Evolutionary conservation across 805 yeast species (phyloP).

Genomic region (Metschnikowia hibisci): DNA sequence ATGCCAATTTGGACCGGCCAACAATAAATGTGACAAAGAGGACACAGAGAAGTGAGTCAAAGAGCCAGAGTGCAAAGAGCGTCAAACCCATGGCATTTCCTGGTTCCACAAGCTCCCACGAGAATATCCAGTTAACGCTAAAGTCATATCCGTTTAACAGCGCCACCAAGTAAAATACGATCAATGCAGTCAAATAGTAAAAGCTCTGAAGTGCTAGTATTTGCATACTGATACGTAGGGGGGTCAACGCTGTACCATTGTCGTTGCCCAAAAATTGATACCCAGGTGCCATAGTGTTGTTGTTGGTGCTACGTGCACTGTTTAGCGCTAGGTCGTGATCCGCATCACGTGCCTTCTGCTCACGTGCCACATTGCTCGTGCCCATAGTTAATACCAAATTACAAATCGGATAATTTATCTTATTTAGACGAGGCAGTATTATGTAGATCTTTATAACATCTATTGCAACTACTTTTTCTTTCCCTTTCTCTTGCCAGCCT

Average conservation of each 20-base stretch:
- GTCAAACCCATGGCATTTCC: conserved; percentile 81
- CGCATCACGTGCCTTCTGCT: not conserved
- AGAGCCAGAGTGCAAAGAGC: conserved; percentile 70
- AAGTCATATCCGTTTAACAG: conserved; percentile 69
- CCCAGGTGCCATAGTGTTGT: conserved; percentile 4
- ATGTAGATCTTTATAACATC: no score
- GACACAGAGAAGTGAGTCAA: conserved; percentile 80
- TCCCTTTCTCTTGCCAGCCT: conserved; percentile 10
- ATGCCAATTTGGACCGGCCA: conserved; percentile 88
- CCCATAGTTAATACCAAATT: no score
- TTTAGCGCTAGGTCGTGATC: not conserved
- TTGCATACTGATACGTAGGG: conserved; percentile 42
- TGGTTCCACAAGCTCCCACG: conserved; percentile 71
- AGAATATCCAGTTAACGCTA: conserved; percentile 65
- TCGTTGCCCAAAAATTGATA: conserved; percentile 10
- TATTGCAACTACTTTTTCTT: conserved; percentile 4
- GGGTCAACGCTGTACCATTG: conserved; percentile 8
- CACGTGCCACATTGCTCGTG: not conserved
- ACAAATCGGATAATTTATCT: no score
- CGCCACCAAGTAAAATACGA: conserved; percentile 62
- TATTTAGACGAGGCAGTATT: no score
- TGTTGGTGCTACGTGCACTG: not conserved
- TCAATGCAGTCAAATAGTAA: conserved; percentile 70
- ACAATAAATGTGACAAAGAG: conserved; percentile 81
- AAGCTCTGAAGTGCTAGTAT: conserved; percentile 73